Percentiles rank a stretch among this genome's conserved stretches.
phyloP scores from a whole-genome alignment of 2,329 filamentous ascomycete species.

The Didymella pinodella region DNA sequence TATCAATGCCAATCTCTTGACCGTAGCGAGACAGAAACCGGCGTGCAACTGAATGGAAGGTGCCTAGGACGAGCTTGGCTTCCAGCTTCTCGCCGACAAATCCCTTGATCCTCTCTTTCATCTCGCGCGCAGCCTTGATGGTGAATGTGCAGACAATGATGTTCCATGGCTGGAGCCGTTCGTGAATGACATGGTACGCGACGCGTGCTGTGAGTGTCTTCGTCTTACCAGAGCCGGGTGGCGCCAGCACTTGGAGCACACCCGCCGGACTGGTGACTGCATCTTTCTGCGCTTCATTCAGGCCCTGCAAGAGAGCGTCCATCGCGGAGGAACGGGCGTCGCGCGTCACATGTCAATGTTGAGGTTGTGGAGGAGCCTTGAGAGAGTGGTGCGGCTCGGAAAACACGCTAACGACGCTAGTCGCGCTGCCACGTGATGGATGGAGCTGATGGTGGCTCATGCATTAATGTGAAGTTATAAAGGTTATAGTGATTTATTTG shows the following conservation, averaged over 20 bases:
- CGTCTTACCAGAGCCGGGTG: conserved; percentile 83
- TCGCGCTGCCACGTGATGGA: conserved; percentile 10
- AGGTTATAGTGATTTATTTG: too few relatives aligned
- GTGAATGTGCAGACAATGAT: conserved; percentile 97
- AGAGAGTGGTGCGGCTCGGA: neutral
- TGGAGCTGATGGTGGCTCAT: too few relatives aligned
- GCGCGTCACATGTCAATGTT: conserved; percentile 23
- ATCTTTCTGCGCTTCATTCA: conserved; percentile 70
- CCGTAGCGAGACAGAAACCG: conserved; percentile 87
- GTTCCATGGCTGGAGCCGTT: conserved; percentile 79
- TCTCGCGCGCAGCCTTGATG: conserved; percentile 91
- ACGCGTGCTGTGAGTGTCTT: conserved; percentile 94
- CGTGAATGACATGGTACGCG: conserved; percentile 80
- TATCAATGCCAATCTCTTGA: conserved; percentile 78
- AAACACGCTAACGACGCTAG: conserved; percentile 7
- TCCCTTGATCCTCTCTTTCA: conserved; percentile 85
- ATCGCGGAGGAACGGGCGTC: conserved; percentile 45
- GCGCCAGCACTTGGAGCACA: conserved; percentile 68
- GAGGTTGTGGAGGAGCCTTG: neutral
- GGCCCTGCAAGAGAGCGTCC: conserved; percentile 65
- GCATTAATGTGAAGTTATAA: too few relatives aligned
- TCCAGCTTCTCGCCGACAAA: conserved; percentile 81
- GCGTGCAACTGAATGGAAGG: conserved; percentile 91
- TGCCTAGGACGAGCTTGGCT: conserved; percentile 82
- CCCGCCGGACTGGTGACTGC: conserved; percentile 70